phyloP scores from a whole-genome alignment of 2,329 filamentous ascomycete genomes.

The Scortechinia acanthostroma region DNA sequence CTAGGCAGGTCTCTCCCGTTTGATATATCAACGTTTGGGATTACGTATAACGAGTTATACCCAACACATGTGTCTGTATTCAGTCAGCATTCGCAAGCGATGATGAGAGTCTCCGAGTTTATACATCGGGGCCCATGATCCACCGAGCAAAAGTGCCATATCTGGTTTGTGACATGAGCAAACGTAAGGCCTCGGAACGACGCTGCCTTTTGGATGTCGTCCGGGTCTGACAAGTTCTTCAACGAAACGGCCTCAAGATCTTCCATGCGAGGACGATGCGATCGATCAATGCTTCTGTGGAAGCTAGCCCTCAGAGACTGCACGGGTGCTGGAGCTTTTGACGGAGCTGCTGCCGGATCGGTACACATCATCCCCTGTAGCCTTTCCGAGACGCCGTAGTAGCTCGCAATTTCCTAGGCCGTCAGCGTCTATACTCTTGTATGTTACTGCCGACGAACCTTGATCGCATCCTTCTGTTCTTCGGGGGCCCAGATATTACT shows the following conservation, averaged over 20 bases:
- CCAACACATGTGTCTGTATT: background rate
- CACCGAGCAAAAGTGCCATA: background rate
- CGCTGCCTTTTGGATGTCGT: background rate
- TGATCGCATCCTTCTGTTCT: background rate
- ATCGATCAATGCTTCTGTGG: background rate
- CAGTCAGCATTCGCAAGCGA: too few species aligned
- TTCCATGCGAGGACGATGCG: background rate
- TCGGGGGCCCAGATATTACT: constrained; percentile 1
- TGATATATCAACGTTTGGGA: background rate
- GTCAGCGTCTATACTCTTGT: too few species aligned
- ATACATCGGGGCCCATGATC: background rate
- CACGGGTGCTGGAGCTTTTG: background rate
- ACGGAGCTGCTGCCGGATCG: background rate
- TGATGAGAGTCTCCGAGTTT: too few species aligned
- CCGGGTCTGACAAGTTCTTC: background rate
- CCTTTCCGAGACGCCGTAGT: background rate
- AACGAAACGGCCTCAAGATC: background rate
- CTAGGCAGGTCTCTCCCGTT: background rate
- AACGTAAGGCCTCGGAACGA: background rate
- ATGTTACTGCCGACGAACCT: background rate
- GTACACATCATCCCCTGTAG: constrained; percentile 2
- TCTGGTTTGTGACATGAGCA: background rate
- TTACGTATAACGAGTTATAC: background rate
- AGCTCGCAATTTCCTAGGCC: background rate
- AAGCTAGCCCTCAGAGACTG: too few species aligned